These are phyloP conservation scores for Madurella fahalii DNA, from an alignment of 2,329 filamentous ascomycete genomes.

Conservation along the genomic window DNA sequence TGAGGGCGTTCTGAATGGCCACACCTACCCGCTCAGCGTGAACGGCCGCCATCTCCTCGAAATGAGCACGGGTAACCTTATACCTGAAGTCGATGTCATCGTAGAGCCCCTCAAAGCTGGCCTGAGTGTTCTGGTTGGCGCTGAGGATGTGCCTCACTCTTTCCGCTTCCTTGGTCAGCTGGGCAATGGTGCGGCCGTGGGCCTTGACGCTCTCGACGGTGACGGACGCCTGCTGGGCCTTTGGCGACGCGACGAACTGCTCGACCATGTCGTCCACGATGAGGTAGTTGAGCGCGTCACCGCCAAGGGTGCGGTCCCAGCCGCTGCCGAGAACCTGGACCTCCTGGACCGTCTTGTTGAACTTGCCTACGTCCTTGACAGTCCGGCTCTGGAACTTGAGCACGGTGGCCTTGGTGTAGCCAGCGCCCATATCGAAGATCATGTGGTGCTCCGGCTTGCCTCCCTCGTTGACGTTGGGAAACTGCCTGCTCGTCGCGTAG, in stretches of 20 bases:
- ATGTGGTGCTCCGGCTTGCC: constrained; percentile 87
- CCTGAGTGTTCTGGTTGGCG: constrained; percentile 78
- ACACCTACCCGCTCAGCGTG: constrained; percentile 64
- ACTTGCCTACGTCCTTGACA: constrained; percentile 87
- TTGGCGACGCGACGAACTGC: constrained; percentile 68
- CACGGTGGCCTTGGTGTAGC: constrained; percentile 85
- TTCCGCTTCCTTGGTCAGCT: constrained; percentile 90
- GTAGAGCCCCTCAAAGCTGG: constrained; percentile 83
- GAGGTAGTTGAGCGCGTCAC: constrained; percentile 81
- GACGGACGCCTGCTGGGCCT: constrained; percentile 61
- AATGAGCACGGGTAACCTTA: constrained; percentile 74
- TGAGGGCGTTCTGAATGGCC: constrained; percentile 71
- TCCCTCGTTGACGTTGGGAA: constrained; percentile 77
- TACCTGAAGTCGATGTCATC: constrained; percentile 93
- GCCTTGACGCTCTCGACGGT: constrained; percentile 59
- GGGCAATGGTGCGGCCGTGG: constrained; percentile 81
- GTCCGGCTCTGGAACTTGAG: constrained; percentile 83
- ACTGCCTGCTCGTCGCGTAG: constrained; percentile 87
- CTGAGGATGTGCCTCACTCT: constrained; percentile 84
- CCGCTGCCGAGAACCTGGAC: constrained; percentile 82
- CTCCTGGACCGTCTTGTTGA: constrained; percentile 95
- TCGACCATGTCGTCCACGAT: constrained; percentile 85
- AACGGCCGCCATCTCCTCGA: constrained; percentile 70
- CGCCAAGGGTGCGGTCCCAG: constrained; percentile 87
- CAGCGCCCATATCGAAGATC: constrained; percentile 97